Base-by-base conservation (phyloP, 2,329 filamentous ascomycete genomes). In the Ambrosiella xylebori region DNA sequence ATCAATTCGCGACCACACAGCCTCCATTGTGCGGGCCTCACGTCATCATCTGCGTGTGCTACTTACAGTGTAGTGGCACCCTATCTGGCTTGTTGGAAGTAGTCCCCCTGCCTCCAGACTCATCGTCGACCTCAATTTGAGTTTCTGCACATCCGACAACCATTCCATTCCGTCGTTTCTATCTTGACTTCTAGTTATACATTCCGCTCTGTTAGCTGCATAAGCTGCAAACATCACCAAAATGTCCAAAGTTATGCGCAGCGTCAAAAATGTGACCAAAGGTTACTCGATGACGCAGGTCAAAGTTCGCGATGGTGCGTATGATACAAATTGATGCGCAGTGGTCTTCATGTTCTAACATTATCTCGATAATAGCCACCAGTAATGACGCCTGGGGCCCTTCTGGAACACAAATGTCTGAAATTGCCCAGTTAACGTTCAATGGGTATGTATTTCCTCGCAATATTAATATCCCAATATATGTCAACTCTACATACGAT, bases 371-470 rank as follows among this genome's bases (percentile, higher is more conserved):
- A 64, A 61, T 69, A 97, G 93, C 93, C 62, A 98, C 93, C 62
- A 97, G 90, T 74, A 98, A 98, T 70, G 93, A 97, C 68, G 88
- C 90, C 74, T 98, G 93, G 93, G 93, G 93, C 64, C 93, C 93
- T 56, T 95, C 91, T 49, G 93, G 93, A 61, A 95, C 89, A 61
- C 91, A 98, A 71, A 97, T 98, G 93, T 88, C 86, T 72, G 93
- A 98, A 73, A 96, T 98, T 68, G 89, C 93, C 70, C 88, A 93
- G 70, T 84, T 97, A 77, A 97, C 93, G 55, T 98, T 90, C 75
- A 95, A 94, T 74, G 94, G 87, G 91, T 96, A 83, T 67, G 85
- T 72, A 57, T 60, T 36, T 11, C 15, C 36, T 40, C 44, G n/a
- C 27, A 36, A 51, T 2, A 49, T 49, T 7, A 27, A 55, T n/a